Percentiles rank a stretch among this genome's conserved stretches.
These are phyloP conservation scores for Epichloe bromicola DNA, from an alignment of 2,329 filamentous ascomycete genomes.

Conservation along the genomic window DNA sequence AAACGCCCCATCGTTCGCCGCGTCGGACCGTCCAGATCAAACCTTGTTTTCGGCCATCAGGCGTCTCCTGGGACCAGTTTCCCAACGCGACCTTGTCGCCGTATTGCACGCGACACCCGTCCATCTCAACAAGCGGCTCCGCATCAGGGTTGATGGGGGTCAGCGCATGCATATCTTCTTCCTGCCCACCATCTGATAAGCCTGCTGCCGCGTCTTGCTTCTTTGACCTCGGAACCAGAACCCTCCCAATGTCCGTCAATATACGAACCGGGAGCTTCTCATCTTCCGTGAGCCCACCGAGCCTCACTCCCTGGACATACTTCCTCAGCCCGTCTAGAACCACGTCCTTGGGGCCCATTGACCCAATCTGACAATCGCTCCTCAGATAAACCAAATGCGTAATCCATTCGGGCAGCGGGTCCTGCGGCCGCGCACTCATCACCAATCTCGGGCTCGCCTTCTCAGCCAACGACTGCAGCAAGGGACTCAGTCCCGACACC, in stretches of 20 bases:
- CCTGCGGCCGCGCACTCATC: constrained; percentile 70
- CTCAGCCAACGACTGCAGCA: constrained; percentile 57
- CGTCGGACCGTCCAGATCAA: constrained; percentile 72
- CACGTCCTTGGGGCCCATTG: constrained; percentile 50
- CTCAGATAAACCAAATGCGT: constrained; percentile 68
- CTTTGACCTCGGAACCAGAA: constrained; percentile 18
- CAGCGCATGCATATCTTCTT: constrained; percentile 9
- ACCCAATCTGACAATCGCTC: constrained; percentile 49
- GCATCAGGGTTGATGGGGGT: constrained; percentile 25
- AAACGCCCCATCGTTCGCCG: constrained; percentile 82
- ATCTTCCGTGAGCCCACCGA: constrained; percentile 31
- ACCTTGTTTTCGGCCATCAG: constrained; percentile 41
- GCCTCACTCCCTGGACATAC: constrained; percentile 34
- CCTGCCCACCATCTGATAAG: constrained; percentile 3
- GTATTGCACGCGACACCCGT: constrained; percentile 71
- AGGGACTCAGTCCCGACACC: constrained; percentile 52
- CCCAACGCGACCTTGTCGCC: constrained; percentile 66
- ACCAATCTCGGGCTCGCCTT: constrained; percentile 58
- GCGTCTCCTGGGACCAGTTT: constrained; percentile 55
- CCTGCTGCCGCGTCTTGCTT: constrained; percentile 6
- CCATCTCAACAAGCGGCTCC: constrained; percentile 74
- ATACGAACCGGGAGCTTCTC: constrained; percentile 33
- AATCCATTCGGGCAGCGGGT: constrained; percentile 80
- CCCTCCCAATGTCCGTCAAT: constrained; percentile 36
- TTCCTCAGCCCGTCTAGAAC: constrained; percentile 43